Evolutionary conservation across 23 red algal genomes (phyloP).

Genomic region (Agarophyton chilense): DNA sequence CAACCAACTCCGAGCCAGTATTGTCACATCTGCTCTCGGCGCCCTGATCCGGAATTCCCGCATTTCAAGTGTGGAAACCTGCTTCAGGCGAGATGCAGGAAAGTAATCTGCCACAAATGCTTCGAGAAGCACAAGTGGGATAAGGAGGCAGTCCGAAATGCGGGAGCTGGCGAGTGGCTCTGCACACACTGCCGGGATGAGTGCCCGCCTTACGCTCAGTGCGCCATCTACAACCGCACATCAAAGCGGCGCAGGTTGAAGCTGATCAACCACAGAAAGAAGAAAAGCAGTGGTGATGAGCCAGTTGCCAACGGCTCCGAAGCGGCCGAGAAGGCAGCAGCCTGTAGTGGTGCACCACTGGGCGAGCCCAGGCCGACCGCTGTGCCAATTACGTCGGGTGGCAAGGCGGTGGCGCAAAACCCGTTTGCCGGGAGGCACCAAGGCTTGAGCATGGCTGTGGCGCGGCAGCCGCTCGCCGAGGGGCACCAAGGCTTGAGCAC

Average conservation of each 20-base stretch:
- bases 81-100: slow-evolving; percentile 45
- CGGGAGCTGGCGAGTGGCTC: slow-evolving; percentile 35
- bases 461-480: too few species aligned
- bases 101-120: slow-evolving; percentile 76
- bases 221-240: slow-evolving; percentile 79
- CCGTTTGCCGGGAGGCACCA: too few species aligned
- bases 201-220: slow-evolving; percentile 71
- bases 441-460: too few species aligned
- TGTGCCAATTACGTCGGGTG: too few species aligned
- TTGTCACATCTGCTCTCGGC: slow-evolving; percentile 70
- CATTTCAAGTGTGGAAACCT: slow-evolving; percentile 77
- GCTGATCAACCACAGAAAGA: slow-evolving; percentile 69
- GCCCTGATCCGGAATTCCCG: slow-evolving; percentile 7
- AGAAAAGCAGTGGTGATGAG: slow-evolving; percentile 9
- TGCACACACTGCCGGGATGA: slow-evolving; percentile 82
- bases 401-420: too few species aligned
- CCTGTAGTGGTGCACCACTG: neutral
- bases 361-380: neutral
- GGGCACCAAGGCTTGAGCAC: too few species aligned
- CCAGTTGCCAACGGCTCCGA: neutral
- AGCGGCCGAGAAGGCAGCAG: too few species aligned
- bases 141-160: slow-evolving; percentile 23
- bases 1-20: slow-evolving; percentile 52
- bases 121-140: slow-evolving; percentile 47
- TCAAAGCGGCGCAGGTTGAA: slow-evolving; percentile 63